Evolutionary conservation across 768 basidiomycete genomes (phyloP), one percentile per base, ranked within the genome.

Genomic region (Phylloporus arenicola): DNA sequence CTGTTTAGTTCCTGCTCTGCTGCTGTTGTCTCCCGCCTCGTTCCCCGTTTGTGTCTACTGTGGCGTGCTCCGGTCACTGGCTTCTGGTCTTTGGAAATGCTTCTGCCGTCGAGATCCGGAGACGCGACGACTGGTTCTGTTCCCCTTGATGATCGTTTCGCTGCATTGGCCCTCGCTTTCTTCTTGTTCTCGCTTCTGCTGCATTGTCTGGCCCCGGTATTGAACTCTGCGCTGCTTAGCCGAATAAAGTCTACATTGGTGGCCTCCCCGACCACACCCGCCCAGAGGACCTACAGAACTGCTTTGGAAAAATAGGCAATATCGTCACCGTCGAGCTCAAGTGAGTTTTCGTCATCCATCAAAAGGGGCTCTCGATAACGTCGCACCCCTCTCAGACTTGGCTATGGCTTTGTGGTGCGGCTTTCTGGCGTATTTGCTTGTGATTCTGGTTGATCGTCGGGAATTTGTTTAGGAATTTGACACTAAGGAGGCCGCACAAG

Each of bases 241-340:
- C 88, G 74, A 91, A 90, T 74, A 93, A 93, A 74, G 84, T 93
- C 68, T 93, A 93, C 68, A 82, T 93, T 64, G 90, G 90, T 65
- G 88, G 89, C 57, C 79, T 92, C 53, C 91, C 90, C 56, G 87
- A 90, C 71, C 79, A 89, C 57, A 92, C 89, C 43, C 84, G 86
- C 55, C 79, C 84, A 70, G 88, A 89, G 72, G 90, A 93, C 62
- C 71, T 92, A 24, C 84, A 82, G 68, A 85, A 78, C 55, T 92
- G 91, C 68, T 92, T 92, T 66, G 86, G 87, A 43, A 89, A 90
- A 68, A 82, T 92, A 43, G 91, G 90, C 17, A 74, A 67, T 41
- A 89, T 92, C 22, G 64, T 76, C 19, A 81, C 82, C 57, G 83
- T 92, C 50, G 91, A 92, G 67, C 72, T 92, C 54, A 92, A 92